A percentile compares a stretch with the other conserved stretches of the same genome.
phyloP scores from a whole-genome alignment of 768 basidiomycete genomes.

The Mycena crocata region DNA sequence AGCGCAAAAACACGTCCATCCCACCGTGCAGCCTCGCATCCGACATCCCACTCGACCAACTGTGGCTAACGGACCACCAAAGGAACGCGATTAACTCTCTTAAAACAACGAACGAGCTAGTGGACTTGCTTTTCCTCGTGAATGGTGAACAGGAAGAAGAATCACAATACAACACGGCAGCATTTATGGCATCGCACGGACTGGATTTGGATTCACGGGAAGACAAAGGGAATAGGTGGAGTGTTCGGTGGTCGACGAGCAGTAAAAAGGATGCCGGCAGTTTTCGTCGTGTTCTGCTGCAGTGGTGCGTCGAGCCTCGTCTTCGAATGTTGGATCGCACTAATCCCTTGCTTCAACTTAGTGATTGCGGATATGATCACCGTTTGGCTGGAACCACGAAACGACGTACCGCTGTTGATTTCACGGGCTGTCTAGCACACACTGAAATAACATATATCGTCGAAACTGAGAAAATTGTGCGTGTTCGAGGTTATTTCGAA shows the following conservation, averaged over 20 bases:
- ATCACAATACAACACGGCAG: not conserved
- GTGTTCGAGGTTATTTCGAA: not conserved
- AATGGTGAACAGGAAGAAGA: not conserved
- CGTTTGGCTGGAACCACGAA: not conserved
- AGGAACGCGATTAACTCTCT: not conserved
- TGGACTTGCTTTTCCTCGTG: conserved; percentile 1
- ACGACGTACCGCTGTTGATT: not conserved
- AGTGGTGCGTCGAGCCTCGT: no score
- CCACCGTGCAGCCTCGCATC: not conserved
- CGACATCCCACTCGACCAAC: not conserved
- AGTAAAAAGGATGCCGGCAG: not conserved
- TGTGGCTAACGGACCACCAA: not conserved
- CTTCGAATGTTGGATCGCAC: no score
- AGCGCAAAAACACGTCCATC: no score
- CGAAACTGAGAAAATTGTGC: not conserved
- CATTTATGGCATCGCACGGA: conserved; percentile 1
- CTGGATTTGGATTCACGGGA: not conserved
- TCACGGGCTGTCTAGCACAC: not conserved
- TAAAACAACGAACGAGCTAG: not conserved
- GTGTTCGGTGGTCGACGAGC: not conserved
- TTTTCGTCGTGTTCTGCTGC: no score
- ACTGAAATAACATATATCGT: not conserved
- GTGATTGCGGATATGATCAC: conserved; percentile 1
- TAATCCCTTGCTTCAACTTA: not conserved
- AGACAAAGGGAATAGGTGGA: not conserved